Evolutionary conservation across 2,329 filamentous ascomycete genomes (phyloP).

Genomic region (Epichloe bromicola): DNA sequence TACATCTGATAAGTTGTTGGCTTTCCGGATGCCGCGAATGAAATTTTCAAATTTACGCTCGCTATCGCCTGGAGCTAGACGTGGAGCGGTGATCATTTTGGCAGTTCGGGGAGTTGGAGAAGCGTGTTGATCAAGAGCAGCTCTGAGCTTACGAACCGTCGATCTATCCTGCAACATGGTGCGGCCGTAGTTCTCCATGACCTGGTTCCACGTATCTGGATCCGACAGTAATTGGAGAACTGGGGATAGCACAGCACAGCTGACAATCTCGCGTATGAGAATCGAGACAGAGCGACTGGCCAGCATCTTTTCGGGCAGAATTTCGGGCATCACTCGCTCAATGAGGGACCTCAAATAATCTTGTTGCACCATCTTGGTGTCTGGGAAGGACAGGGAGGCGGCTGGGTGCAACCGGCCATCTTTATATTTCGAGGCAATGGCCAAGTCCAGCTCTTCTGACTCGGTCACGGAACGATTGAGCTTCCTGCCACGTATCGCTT

Average conservation of each 20-base stretch:
- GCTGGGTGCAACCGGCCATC: slow-evolving; percentile 83
- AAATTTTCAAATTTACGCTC: slow-evolving; percentile 93
- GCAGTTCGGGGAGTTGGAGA: slow-evolving; percentile 59
- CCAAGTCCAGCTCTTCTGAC: slow-evolving; percentile 87
- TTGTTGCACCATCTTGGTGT: slow-evolving; percentile 75
- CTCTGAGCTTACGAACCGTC: slow-evolving; percentile 81
- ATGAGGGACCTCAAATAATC: slow-evolving; percentile 73
- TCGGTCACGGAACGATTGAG: slow-evolving; percentile 85
- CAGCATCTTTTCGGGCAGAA: slow-evolving; percentile 62
- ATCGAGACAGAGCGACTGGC: slow-evolving; percentile 70
- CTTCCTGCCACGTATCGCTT: slow-evolving; percentile 72
- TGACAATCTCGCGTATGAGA: slow-evolving; percentile 78
- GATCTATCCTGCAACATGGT: slow-evolving; percentile 89
- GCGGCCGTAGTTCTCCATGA: slow-evolving; percentile 80
- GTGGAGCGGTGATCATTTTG: slow-evolving; percentile 59
- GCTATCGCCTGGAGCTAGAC: slow-evolving; percentile 67
- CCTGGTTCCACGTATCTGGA: slow-evolving; percentile 93
- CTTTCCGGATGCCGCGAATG: slow-evolving; percentile 75
- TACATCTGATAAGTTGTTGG: slow-evolving; percentile 85
- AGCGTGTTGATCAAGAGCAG: slow-evolving; percentile 86
- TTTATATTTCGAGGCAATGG: slow-evolving; percentile 87
- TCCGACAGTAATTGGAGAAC: slow-evolving; percentile 70
- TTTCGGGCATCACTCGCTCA: slow-evolving; percentile 54
- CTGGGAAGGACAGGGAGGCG: slow-evolving; percentile 68
- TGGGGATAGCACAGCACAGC: slow-evolving; percentile 80